Base-by-base conservation (phyloP, 306 rosid species). In the Vigna nakashimae region DNA sequence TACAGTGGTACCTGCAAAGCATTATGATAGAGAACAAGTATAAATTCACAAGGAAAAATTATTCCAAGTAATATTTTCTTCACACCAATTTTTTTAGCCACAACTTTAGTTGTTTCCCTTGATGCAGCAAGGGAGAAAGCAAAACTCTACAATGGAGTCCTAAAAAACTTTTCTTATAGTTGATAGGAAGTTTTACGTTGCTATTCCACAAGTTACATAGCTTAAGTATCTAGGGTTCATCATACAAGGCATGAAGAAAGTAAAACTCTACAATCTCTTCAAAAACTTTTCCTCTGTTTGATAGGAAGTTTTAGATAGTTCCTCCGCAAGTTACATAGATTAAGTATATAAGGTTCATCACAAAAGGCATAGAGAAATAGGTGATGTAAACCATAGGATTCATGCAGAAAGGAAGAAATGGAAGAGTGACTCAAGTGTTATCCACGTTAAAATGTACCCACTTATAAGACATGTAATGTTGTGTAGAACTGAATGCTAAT, bases 1-100 rank as follows among this genome's bases (percentile, higher is more conserved):
- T 82, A 8, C 86, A 79, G 76, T 32, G 74, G 69, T 81, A 63
- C 84, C 96, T 90, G 6, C 9, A 51, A 51, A 51, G 17, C 22
- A 51, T 51, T 51, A n/a, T 6, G 56, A 51, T 76, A 46, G 38
- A 76, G 78, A 55, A 76, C 81, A 24, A 62, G 67, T 68, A 74
- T 52, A 69, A 74, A 71, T 52, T 49, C 40, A 63, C 71, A 66
- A 6, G 20, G 20, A 55, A 20, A 55, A 55, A 18, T 15, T 28
- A 49, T 32, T 63, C 30, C 50, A 51, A 52, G 68, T 63, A 32
- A 77, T 26, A 26, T 71, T 43, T 69, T 55, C 71, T 77, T 64
- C 14, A 16, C 46, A 45, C 49, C 14, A 68, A 60, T 43, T 51
- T 73, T 53, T 52, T 73, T 22, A 5, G 72, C 30, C 32, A 18